A percentile compares a stretch with the other conserved stretches of the same genome.
Evolutionary conservation across 495 filamentous ascomycete genomes (phyloP).

Genomic region (Xanthoparmelia taractica): DNA sequence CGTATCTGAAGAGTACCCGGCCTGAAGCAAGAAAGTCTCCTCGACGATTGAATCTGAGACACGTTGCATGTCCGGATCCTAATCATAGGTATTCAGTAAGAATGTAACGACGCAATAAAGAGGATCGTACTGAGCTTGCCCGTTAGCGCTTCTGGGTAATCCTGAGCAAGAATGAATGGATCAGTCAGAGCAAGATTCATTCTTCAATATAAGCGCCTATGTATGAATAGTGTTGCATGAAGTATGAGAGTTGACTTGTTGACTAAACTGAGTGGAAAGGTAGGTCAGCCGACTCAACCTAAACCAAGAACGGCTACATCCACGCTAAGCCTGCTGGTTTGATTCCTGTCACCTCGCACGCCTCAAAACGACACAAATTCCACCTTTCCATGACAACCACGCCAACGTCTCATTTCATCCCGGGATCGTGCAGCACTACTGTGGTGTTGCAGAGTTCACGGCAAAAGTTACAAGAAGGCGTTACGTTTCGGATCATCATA

Average conservation of each 20-base stretch:
- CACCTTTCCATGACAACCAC: constrained; percentile 11
- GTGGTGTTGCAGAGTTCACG: not conserved
- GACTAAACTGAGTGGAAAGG: not conserved
- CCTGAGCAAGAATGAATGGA: constrained; percentile 81
- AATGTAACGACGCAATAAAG: not conserved
- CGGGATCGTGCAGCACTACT: not conserved
- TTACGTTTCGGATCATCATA: not conserved
- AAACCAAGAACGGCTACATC: not conserved
- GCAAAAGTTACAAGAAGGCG: not conserved
- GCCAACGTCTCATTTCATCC: constrained; percentile 8
- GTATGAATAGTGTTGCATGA: not conserved
- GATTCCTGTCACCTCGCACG: constrained; percentile 8
- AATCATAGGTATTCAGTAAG: constrained; percentile 2
- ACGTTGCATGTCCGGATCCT: constrained; percentile 59
- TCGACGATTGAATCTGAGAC: constrained; percentile 82
- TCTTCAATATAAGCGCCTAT: not conserved
- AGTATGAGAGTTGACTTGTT: not conserved
- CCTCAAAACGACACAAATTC: not conserved
- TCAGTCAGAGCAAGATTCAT: constrained; percentile 80
- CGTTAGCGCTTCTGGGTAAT: constrained; percentile 84
- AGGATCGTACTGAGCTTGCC: constrained; percentile 65
- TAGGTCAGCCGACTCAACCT: not conserved
- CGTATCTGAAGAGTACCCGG: constrained; percentile 45
- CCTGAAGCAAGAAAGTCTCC: constrained; percentile 92
- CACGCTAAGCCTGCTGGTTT: constrained; percentile 2